Conservation (phyloP, 345 rosid genomes). For the Gossypium raimondii region DNA sequence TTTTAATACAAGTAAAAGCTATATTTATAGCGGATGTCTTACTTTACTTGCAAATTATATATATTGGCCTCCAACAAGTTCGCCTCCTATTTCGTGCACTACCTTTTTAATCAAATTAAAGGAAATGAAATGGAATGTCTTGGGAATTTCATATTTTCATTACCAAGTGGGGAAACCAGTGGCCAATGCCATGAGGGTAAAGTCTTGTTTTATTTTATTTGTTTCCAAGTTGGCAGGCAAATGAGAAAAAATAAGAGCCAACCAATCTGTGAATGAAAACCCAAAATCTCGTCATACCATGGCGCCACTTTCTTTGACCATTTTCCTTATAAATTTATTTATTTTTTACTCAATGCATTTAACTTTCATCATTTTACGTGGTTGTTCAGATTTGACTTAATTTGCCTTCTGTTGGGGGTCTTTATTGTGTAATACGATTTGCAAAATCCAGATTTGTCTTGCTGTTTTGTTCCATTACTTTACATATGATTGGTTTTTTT, state of each 20-base stretch:
- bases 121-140: background rate
- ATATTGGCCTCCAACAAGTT: background rate
- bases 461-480: background rate
- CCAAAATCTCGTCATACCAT: background rate
- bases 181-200: background rate
- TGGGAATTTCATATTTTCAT: background rate
- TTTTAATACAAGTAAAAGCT: too few species aligned
- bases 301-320: slow-evolving; percentile 11
- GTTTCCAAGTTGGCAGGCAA: slow-evolving; percentile 3
- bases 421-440: background rate
- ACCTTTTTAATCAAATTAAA: background rate
- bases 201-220: background rate
- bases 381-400: slow-evolving; percentile 14
- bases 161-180: background rate
- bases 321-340: background rate
- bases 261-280: background rate
- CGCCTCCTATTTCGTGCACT: background rate
- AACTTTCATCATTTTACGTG: background rate
- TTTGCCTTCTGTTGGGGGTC: background rate
- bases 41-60: background rate
- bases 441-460: background rate
- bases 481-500: too few species aligned
- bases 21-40: too few species aligned
- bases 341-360: background rate
- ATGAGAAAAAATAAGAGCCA: background rate